Base-by-base conservation (phyloP, 176 grass and related monocot genomes). In the Eleusine coracana region DNA sequence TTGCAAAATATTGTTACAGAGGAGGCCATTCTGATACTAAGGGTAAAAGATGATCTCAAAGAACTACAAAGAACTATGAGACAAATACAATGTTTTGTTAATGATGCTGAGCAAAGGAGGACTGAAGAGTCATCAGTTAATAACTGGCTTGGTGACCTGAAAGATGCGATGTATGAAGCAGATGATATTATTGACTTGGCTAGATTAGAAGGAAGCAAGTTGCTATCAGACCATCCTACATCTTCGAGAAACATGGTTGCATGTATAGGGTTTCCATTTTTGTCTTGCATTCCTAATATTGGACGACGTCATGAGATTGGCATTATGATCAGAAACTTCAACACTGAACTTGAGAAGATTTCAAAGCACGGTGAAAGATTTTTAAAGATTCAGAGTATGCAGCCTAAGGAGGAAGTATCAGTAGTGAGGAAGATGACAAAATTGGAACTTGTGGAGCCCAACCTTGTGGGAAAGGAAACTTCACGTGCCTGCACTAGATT, bases 1-100 rank as follows among this genome's bases (percentile, higher is more conserved):
- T 55, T 55, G 51, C 51, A 55, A 51, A 5, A 20, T 55, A 6
- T 55, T 6, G 4, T 20, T 18, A 55, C 51, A 55, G 51, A 55
- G 51, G 51, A 55, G 17, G 3, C 17, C 17, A 55, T 55, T 18
- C 16, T 20, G 0, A 20, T 20, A 6, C 5, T 55, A 5, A 0
- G 51, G 16, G 51, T 55, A 55, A 20, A 20, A 55, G 17, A 55
- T 6, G 51, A 55, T 17, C 15, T 55, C 17, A 55, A 18, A 5
- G 51, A 20, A 55, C 51, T 55, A 0, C 51, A 55, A 17, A 3
- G 16, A 15, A 83, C 18, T 10, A 20, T 86, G 66, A 3, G 10
- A 48, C 71, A 68, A 28, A 78, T 90, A 16, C 38, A 68, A 20
- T 55, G 73, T 10, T 55, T 82, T 63, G 68, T 89, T 10, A 29